phyloP scores from a whole-genome alignment of 2,329 filamentous ascomycete species.

The Hymenotorrendiella dingleyae region DNA sequence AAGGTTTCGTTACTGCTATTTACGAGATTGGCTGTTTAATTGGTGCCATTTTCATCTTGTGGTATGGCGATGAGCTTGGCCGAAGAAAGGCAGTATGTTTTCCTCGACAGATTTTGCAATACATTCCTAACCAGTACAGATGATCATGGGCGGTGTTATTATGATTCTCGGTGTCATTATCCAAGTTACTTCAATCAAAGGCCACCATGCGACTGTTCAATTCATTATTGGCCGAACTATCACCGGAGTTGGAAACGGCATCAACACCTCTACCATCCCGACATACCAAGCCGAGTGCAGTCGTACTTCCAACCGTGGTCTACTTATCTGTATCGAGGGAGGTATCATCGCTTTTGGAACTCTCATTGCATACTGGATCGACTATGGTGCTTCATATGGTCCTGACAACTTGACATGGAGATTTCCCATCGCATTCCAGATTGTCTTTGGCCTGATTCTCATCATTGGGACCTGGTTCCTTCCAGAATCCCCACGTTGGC shows the following conservation, averaged over 20 bases:
- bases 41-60: conserved; percentile 33
- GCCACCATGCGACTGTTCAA: conserved; percentile 40
- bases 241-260: conserved; percentile 46
- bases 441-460: conserved; percentile 81
- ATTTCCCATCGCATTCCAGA: conserved; percentile 83
- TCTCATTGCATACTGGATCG: conserved; percentile 94
- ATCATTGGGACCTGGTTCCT: conserved; percentile 82
- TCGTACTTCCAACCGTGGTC: conserved; percentile 39
- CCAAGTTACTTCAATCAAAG: conserved; percentile 34
- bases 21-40: conserved; percentile 52
- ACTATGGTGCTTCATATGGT: conserved; percentile 92
- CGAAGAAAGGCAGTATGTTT: conserved; percentile 48
- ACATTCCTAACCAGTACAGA: conserved; percentile 28
- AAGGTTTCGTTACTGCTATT: conserved; percentile 49
- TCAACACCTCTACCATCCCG: conserved; percentile 42
- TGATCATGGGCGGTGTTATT: conserved; percentile 50
- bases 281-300: conserved; percentile 60
- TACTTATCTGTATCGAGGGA: conserved; percentile 47
- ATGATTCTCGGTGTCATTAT: conserved; percentile 51
- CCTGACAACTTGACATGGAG: conserved; percentile 82
- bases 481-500: conserved; percentile 94
- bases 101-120: conserved; percentile 39
- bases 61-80: conserved; percentile 48
- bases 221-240: conserved; percentile 48
- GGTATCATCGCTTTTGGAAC: conserved; percentile 54